These are phyloP conservation scores for Clonostachys rhizophaga DNA, from an alignment of 2,329 filamentous ascomycete species.

Conservation along the genomic window DNA sequence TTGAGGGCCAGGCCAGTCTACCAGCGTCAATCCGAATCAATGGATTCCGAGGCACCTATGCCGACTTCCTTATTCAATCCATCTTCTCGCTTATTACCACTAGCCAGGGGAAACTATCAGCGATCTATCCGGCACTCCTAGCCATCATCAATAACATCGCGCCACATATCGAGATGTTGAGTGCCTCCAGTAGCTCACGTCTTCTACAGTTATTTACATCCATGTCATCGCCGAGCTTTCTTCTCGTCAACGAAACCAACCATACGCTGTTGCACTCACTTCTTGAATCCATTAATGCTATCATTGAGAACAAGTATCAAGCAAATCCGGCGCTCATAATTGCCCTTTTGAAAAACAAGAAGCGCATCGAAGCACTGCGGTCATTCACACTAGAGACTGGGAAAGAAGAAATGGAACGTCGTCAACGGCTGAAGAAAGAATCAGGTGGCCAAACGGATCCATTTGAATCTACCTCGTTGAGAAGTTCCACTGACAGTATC, in stretches of 20 bases:
- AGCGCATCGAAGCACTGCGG: conserved; percentile 78
- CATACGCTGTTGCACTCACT: conserved; percentile 76
- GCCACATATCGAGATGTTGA: conserved; percentile 75
- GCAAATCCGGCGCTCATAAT: conserved; percentile 80
- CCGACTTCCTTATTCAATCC: conserved; percentile 91
- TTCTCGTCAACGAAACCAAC: conserved; percentile 89
- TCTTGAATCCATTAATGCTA: conserved; percentile 83
- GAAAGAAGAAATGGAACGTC: conserved; percentile 83
- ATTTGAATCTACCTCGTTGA: conserved; percentile 41
- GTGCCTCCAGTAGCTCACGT: conserved; percentile 70
- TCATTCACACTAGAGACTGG: conserved; percentile 89
- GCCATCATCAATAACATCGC: conserved; percentile 93
- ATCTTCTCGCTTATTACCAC: conserved; percentile 89
- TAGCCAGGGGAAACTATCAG: conserved; percentile 84
- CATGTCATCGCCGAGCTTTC: conserved; percentile 90
- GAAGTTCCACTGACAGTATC: conserved; percentile 64
- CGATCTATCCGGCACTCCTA: conserved; percentile 86
- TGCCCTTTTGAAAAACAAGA: conserved; percentile 72
- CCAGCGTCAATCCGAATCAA: conserved; percentile 76
- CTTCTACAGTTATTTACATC: conserved; percentile 83
- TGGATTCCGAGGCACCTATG: conserved; percentile 85
- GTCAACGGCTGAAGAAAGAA: conserved; percentile 67
- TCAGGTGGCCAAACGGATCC: conserved; percentile 42
- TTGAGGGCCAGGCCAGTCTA: conserved; percentile 83
- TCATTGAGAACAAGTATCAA: conserved; percentile 82